Base-by-base conservation (phyloP, 352 stramenopile species). In the Globisporangium irregulare region DNA sequence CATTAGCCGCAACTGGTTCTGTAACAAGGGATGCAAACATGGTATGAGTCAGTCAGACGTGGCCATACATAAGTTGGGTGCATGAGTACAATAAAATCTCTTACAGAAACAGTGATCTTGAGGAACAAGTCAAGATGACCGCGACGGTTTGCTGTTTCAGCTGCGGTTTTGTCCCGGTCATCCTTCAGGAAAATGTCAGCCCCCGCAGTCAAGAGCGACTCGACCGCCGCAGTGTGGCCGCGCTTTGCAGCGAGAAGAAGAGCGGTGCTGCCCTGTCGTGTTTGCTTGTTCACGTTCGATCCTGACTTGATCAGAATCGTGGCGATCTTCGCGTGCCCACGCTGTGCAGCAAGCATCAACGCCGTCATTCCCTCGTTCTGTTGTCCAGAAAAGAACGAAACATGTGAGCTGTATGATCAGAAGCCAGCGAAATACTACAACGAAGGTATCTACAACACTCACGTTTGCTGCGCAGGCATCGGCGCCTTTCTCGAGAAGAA, bases 141-240 rank as follows among this genome's bases (percentile, higher is more conserved):
- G 65, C 89, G 75, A 9, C 89, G 85, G 56, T 93, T 84, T 2
- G 89, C 89, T 34, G 85, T 95, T 62, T 96, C 87, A 3, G 85
- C 84, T 9, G 89, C 87, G 1, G 87, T 94, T 77, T 96, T 96
- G 69, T 94, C 81, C 1, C 89, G 85, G 59, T 96, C 89, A 55
- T 96, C 89, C 59, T 94, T 96, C 18, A 94, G 75, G 59, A 93
- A 96, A 55, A 96, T 94, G 59, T 96, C 89, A 0, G 89, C 89
- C 8, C 86, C 89, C 9, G 85, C 84, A 1, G 83, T 94, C 71
- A 95, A 79, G 12, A 96, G 66, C 6, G 86, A 82, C 70, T 93
- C 85, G 1, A 96, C 87, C 10, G 89, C 87, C 22, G 81, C 76
- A 6, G 84, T 90, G 54, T 96, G 89, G 1, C 89, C 89, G 6